A percentile compares a stretch with the other conserved stretches of the same genome.
phyloP scores from a whole-genome alignment of 2,329 filamentous ascomycete genomes.

The Ascomycota sp. region DNA sequence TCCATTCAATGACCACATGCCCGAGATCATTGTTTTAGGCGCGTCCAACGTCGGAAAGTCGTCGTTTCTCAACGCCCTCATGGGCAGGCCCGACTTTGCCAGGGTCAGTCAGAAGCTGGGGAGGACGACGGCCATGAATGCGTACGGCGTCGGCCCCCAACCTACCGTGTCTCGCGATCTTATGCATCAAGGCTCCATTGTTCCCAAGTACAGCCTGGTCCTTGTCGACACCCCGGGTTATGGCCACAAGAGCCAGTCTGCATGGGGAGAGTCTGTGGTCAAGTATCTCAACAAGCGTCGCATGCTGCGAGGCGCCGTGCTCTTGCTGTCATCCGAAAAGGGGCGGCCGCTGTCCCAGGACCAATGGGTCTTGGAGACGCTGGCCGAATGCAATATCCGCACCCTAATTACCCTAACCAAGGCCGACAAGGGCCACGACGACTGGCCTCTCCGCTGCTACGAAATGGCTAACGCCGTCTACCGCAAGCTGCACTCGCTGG shows the following conservation, averaged over 20 bases:
- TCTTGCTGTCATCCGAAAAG: slow-evolving; percentile 33
- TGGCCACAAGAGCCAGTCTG: slow-evolving; percentile 21
- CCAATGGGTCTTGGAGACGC: slow-evolving; percentile 22
- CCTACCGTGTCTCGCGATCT: slow-evolving; percentile 9
- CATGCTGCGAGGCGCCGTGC: slow-evolving; percentile 28
- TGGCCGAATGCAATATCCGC: slow-evolving; percentile 22
- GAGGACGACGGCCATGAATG: slow-evolving; percentile 33
- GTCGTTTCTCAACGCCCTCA: slow-evolving; percentile 67
- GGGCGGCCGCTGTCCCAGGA: slow-evolving; percentile 25
- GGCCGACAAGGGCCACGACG: slow-evolving; percentile 25
- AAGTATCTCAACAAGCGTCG: slow-evolving; percentile 27
- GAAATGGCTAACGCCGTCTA: slow-evolving; percentile 9
- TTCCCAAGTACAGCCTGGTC: slow-evolving; percentile 25
- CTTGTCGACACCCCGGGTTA: slow-evolving; percentile 32
- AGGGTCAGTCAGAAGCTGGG: slow-evolving; percentile 29
- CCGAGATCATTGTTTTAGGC: slow-evolving; percentile 57
- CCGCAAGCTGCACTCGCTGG: slow-evolving; percentile 7
- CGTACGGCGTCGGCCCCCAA: slow-evolving; percentile 29
- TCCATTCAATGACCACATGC: slow-evolving; percentile 27
- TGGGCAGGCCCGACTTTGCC: slow-evolving; percentile 27
- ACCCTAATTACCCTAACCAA: slow-evolving; percentile 35
- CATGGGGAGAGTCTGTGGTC: slow-evolving; percentile 31
- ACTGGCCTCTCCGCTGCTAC: slow-evolving; percentile 10
- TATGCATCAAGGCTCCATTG: slow-evolving; percentile 14
- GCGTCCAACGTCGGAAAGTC: slow-evolving; percentile 85